Percentiles rank a stretch among this genome's conserved stretches.
phyloP scores from a whole-genome alignment of 805 yeast genomes.

The Starmerella potacharoeniae region DNA sequence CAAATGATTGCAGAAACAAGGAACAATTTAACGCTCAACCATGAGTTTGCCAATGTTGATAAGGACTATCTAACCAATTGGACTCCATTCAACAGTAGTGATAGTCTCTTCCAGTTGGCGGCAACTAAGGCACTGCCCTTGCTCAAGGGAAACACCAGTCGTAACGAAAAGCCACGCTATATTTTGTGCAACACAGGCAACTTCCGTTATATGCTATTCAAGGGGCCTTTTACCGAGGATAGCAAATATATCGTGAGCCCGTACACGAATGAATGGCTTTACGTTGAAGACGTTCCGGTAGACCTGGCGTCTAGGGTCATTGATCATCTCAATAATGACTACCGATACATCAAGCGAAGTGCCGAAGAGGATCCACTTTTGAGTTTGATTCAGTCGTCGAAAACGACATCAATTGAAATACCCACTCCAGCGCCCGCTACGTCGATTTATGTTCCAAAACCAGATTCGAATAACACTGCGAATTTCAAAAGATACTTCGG shows the following conservation, averaged over 20 bases:
- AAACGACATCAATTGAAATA: background rate
- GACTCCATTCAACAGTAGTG: slow-evolving; percentile 49
- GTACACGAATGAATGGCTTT: slow-evolving; percentile 69
- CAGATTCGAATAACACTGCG: background rate
- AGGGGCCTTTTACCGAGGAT: slow-evolving; percentile 73
- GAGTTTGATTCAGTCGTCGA: background rate
- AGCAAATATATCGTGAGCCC: slow-evolving; percentile 78
- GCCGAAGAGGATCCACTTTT: background rate
- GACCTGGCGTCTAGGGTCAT: slow-evolving; percentile 45
- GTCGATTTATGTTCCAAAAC: background rate
- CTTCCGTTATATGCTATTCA: slow-evolving; percentile 71
- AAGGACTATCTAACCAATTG: slow-evolving; percentile 53
- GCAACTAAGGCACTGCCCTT: slow-evolving; percentile 44
- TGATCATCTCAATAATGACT: slow-evolving; percentile 40
- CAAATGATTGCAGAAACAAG: slow-evolving; percentile 37
- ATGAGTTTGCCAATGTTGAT: slow-evolving; percentile 55
- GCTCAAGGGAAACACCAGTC: slow-evolving; percentile 20
- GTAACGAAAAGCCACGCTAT: slow-evolving; percentile 34
- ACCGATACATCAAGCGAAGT: slow-evolving; percentile 5
- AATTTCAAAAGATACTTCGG: slow-evolving; percentile 34
- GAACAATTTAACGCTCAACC: slow-evolving; percentile 41
- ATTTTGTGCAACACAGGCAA: slow-evolving; percentile 79
- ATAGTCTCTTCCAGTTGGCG: slow-evolving; percentile 49
- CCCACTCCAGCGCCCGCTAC: background rate
- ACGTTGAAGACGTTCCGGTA: slow-evolving; percentile 46